Base-by-base conservation (phyloP, 208 protist genomes). In the Zelonia costaricensis region DNA sequence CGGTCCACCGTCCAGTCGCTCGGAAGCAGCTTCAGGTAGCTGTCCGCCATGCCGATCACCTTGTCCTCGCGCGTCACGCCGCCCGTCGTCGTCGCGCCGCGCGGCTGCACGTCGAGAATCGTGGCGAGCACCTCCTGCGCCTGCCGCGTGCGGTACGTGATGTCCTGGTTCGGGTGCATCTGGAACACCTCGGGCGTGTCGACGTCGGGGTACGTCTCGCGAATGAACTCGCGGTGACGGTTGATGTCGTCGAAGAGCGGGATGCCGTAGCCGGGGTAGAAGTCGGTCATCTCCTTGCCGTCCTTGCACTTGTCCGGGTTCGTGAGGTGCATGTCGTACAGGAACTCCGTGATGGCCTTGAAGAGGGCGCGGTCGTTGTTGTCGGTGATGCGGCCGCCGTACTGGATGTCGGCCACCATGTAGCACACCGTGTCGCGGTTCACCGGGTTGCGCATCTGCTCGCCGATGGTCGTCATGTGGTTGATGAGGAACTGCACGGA, bases 391-490 rank as follows among this genome's bases (percentile, higher is more conserved):
- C 97, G 91, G 22, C 98, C 98, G 57, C 98, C 98, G 84, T 99
- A 99, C 82, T 99, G 97, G 70, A 99, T 98, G 74, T 99, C 98
- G 40, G 93, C 91, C 20, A 99, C 92, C 95, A 99, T 99, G 86
- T 99, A 99, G 75, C 90, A 93, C 49, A 98, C 86, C 12, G 94
- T 98, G 65, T 96, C 90, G 64, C 92, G 93, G 61, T 93, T 95
- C 30, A 98, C 92, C 30, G 90, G 80, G 66, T 93, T 94, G 67
- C 95, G 95, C 16, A 97, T 67, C 33, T 96, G 80, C 76, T 98
- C 92, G 48, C 94, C 94, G 60, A 98, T 98, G n/a, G 92, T 94
- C 9, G 94, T 95, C 77, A 99, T 93, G 86, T 99, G 97, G 69
- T 98, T 99, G 78, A 99, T 97, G 25, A 99, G 74, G 84, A 99